Conservation (phyloP, 371 early-diverging fungal species). For the Mucor sp. region DNA sequence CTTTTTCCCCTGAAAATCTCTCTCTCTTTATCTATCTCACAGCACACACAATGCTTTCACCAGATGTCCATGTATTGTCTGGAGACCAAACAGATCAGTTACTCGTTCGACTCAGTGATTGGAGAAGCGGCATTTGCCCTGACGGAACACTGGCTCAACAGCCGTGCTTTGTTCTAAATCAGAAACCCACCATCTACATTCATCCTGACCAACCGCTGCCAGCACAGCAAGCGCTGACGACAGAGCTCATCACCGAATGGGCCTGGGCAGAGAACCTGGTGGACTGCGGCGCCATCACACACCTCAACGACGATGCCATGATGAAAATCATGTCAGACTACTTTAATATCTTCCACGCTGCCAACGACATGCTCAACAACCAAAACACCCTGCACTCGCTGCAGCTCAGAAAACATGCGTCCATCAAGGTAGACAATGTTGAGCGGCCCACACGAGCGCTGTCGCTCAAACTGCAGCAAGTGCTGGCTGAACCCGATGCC, state of each 20-base stretch:
- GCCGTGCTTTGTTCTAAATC: conserved; percentile 34
- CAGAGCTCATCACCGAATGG: conserved; percentile 39
- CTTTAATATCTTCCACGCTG: conserved; percentile 34
- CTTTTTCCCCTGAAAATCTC: not conserved
- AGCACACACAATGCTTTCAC: conserved; percentile 6
- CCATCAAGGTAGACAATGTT: conserved; percentile 37
- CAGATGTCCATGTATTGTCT: conserved; percentile 12
- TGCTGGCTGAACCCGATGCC: conserved; percentile 9
- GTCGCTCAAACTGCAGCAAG: conserved; percentile 22
- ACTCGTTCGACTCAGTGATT: conserved; percentile 25
- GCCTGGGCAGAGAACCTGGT: conserved; percentile 39
- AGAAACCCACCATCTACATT: conserved; percentile 25
- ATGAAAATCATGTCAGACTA: conserved; percentile 38
- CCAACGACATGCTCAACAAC: conserved; percentile 5
- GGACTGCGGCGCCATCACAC: conserved; percentile 29
- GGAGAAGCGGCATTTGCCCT: conserved; percentile 42
- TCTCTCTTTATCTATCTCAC: too few relatives aligned
- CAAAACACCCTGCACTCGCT: conserved; percentile 24
- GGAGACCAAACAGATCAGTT: conserved; percentile 22
- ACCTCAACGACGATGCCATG: conserved; percentile 33
- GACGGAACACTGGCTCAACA: conserved; percentile 32
- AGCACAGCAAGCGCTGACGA: conserved; percentile 10
- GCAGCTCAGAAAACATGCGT: conserved; percentile 34
- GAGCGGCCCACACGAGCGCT: conserved; percentile 31
- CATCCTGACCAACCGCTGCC: conserved; percentile 15